Evolutionary conservation across 192 early-diverging fungal genomes (phyloP).

Genomic region (Dissophora globulifera): DNA sequence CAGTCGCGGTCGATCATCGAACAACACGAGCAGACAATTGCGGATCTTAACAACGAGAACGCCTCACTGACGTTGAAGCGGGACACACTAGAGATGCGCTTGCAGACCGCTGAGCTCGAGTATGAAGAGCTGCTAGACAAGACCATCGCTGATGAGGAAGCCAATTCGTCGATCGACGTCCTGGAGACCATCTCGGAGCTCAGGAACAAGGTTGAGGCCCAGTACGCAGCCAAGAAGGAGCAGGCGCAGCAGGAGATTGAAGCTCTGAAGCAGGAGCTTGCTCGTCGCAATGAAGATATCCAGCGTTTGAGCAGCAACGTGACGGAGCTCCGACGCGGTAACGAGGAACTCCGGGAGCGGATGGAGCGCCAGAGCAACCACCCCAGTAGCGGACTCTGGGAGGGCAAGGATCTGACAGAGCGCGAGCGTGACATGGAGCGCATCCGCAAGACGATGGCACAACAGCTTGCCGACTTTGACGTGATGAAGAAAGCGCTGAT

Average conservation of each 20-base stretch:
- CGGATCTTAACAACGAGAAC: slow-evolving; percentile 70
- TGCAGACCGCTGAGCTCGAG: slow-evolving; percentile 78
- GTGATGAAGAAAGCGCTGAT: slow-evolving; percentile 98
- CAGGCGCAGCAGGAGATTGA: slow-evolving; percentile 79
- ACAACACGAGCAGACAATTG: slow-evolving; percentile 72
- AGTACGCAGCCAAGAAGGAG: slow-evolving; percentile 84
- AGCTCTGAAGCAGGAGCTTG: slow-evolving; percentile 73
- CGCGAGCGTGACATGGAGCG: slow-evolving; percentile 82
- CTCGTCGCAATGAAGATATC: slow-evolving; percentile 75
- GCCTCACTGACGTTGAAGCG: slow-evolving; percentile 64
- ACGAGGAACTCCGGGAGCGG: slow-evolving; percentile 70
- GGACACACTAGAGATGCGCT: slow-evolving; percentile 74
- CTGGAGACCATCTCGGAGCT: slow-evolving; percentile 85
- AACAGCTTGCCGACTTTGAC: slow-evolving; percentile 93
- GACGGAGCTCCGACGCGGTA: slow-evolving; percentile 69
- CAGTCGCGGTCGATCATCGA: slow-evolving; percentile 71
- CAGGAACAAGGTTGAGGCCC: slow-evolving; percentile 84
- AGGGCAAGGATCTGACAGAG: slow-evolving; percentile 62
- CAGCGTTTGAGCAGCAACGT: slow-evolving; percentile 66
- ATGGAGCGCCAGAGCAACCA: slow-evolving; percentile 37
- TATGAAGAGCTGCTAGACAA: slow-evolving; percentile 85
- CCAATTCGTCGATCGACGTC: slow-evolving; percentile 63
- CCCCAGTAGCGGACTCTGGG: slow-evolving; percentile 41
- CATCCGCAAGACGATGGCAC: slow-evolving; percentile 80
- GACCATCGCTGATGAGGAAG: slow-evolving; percentile 77